Evolutionary conservation across 495 filamentous ascomycete species (phyloP), one percentile per base, ranked within the genome.

Genomic region (Bryoglossum gracile): DNA sequence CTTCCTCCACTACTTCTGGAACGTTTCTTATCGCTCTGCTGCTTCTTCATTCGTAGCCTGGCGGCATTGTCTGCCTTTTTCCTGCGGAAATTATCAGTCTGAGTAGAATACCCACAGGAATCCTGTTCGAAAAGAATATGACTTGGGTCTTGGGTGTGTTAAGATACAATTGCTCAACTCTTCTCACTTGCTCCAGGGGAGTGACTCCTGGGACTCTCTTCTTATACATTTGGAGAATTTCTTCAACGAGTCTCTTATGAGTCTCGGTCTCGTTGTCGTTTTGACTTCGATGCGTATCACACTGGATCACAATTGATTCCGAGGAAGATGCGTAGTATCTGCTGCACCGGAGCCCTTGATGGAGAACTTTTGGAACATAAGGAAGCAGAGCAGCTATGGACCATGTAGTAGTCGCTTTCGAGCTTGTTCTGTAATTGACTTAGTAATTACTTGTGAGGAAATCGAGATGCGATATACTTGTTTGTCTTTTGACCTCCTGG

Each of bases 401-500:
- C 75, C 67, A 67, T 76, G 70, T 61, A 67, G 86, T 63, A 13
- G 86, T 95, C 9, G 90, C 92, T 66, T 98, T 98, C 13, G 86
- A 86, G 63, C 90, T 92, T 21, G 94, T 87, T 65, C 92, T 98
- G 22, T 8, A 33, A 21, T 8, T 13, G 28, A 30, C 54, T 53
- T 62, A 60, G 14, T 28, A 38, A 38, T 35, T 28, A 9, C 8
- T 43, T 8, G 47, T 26, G 18, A 13, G 5, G 18, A 16, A 19
- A 33, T 17, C 40, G 36, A 18, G 26, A 47, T 28, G 35, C 41
- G 50, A 72, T 79, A 52, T 71, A 96, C 91, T 95, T 96, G 66
- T 98, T 98, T 36, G 92, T 87, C 68, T 96, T 91, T 61, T 98
- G 92, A 4, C 92, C 92, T 16, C 92, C 92, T 8, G 91, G 86